Evolutionary conservation across 306 rosid genomes (phyloP), one percentile per base, ranked within the genome.

Genomic region (Lablab purpureus): DNA sequence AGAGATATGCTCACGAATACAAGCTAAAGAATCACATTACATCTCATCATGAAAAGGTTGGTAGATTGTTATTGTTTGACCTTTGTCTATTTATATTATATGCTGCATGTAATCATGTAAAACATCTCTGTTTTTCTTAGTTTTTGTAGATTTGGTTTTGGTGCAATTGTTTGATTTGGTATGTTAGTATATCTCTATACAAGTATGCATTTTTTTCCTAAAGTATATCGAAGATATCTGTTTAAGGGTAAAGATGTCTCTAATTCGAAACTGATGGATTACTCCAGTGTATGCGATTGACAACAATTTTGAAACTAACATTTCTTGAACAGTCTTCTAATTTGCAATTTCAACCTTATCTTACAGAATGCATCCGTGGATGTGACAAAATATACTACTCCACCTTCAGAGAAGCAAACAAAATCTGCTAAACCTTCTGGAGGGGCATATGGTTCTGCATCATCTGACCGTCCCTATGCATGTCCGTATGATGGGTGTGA

Each of bases 1-100:
- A 93, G 97, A 90, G 98, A 96, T 96, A 89, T 45, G 97, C 98
- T 36, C 98, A 96, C 7, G 98, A 96, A 79, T 96, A 96, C 90
- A 96, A 96, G 87, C 91, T 96, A n/a, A 96, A 90, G 89, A 96
- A 96, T 86, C 98, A 96, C 74, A 84, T 96, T 79, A 56, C 89
- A 3, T 82, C 97, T 73, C 98, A 96, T 81, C 99, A 96, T 63
- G 98, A 96, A 89, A 96, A 93, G 97, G 99, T 95, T 80, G 66
- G 80, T 34, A 19, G 45, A 55, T 71, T 77, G 68, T 5, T 22
- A n/a, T 71, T 58, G 50, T 34, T 72, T 58, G 49, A 8, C 14
- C 36, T 77, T 59, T 71, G 52, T 64, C 37, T 85, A 87, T 43
- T 59, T 46, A 60, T n/a, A 51, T 41, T 64, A 68, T 52, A 50